Conservation (phyloP, 345 rosid genomes). For the Mangifera indica region DNA sequence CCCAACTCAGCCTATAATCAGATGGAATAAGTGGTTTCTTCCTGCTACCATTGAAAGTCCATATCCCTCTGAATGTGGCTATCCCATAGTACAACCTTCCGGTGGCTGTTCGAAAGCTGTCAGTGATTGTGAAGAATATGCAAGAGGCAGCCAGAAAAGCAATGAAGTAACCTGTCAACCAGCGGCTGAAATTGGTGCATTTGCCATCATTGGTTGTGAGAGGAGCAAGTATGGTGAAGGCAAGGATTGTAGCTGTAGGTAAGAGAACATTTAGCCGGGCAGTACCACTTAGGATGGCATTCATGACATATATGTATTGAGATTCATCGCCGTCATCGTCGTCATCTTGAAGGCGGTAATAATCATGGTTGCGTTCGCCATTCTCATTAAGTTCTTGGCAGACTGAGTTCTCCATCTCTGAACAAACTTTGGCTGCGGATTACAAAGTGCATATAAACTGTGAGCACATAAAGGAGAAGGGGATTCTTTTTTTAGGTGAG, state of each 20-base stretch:
- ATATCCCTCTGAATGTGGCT: slow-evolving; percentile 44
- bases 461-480: neutral
- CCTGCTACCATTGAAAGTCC: slow-evolving; percentile 45
- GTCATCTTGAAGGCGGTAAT: slow-evolving; percentile 31
- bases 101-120: slow-evolving; percentile 42
- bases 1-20: slow-evolving; percentile 46
- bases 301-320: too few relatives aligned
- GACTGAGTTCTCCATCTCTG: slow-evolving; percentile 20
- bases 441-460: neutral
- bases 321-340: slow-evolving; percentile 28
- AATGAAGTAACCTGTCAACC: slow-evolving; percentile 42
- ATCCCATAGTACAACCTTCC: slow-evolving; percentile 47
- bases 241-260: slow-evolving; percentile 53
- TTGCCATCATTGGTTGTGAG: slow-evolving; percentile 44
- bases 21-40: slow-evolving; percentile 39
- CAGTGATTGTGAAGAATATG: slow-evolving; percentile 37
- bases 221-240: slow-evolving; percentile 55
- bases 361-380: slow-evolving; percentile 6
- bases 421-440: neutral
- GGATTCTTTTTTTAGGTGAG: slow-evolving; percentile 16
- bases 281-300: slow-evolving; percentile 39
- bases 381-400: slow-evolving; percentile 18
- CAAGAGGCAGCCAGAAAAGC: slow-evolving; percentile 38
- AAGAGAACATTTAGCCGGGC: slow-evolving; percentile 51
- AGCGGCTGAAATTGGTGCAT: slow-evolving; percentile 33